These are phyloP conservation scores for Chaetomidium leptoderma DNA, from an alignment of 495 filamentous ascomycete genomes.

Conservation along the genomic window DNA sequence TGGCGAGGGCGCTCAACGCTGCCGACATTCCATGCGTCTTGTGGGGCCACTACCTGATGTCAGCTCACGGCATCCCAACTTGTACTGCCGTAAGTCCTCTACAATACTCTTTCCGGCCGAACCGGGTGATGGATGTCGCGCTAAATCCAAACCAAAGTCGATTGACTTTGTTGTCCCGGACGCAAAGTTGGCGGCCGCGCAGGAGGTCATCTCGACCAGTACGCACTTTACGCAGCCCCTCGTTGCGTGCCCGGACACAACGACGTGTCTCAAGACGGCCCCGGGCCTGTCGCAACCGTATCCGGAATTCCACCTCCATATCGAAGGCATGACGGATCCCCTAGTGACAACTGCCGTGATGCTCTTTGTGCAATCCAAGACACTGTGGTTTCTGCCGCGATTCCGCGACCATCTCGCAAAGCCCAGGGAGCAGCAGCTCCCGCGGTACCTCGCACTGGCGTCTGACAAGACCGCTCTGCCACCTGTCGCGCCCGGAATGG, in stretches of 20 bases:
- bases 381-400: neutral
- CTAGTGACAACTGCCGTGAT: too few relatives aligned
- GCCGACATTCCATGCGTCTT: neutral
- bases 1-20: neutral
- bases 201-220: neutral
- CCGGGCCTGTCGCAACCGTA: neutral
- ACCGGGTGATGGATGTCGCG: neutral
- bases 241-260: neutral
- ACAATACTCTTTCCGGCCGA: neutral
- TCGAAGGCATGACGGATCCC: neutral
- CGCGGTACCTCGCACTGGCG: neutral
- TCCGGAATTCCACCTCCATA: neutral
- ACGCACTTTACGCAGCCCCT: neutral
- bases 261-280: neutral
- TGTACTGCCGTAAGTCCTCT: neutral
- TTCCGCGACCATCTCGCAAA: neutral
- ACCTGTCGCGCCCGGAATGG: neutral
- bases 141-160: neutral
- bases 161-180: neutral
- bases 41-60: neutral
- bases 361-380: neutral
- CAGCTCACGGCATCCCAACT: neutral
- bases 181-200: neutral
- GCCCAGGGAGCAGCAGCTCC: neutral
- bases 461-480: neutral